A percentile compares a stretch with the other conserved stretches of the same genome.
Conservation (phyloP, 2,329 filamentous ascomycete species). For the Orbilia javanica region DNA sequence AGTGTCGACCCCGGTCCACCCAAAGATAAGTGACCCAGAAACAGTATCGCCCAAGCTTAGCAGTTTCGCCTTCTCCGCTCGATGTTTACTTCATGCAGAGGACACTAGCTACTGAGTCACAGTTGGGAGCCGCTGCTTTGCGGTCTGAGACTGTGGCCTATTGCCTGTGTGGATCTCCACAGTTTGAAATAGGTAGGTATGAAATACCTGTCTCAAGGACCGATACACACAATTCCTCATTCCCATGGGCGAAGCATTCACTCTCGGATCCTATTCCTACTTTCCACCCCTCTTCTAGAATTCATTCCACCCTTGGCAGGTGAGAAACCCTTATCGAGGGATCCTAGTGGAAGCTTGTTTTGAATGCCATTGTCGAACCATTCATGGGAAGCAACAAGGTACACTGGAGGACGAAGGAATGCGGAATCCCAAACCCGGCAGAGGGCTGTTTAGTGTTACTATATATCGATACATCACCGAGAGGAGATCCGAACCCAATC, state of each 20-base stretch:
- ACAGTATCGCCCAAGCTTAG: background rate
- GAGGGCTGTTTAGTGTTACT: background rate
- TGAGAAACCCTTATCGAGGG: background rate
- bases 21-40: constrained; percentile 9
- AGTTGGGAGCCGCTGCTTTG: background rate
- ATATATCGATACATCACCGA: background rate
- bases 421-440: background rate
- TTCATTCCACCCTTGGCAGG: constrained; percentile 10
- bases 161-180: background rate
- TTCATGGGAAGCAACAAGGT: background rate
- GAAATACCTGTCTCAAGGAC: background rate
- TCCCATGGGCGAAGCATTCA: constrained; percentile 9
- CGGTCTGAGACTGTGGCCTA: background rate
- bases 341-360: constrained; percentile 10
- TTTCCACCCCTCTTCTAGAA: background rate
- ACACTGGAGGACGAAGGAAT: constrained; percentile 12
- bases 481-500: background rate
- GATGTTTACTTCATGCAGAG: background rate
- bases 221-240: constrained; percentile 18
- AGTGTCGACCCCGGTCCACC: background rate
- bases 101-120: background rate
- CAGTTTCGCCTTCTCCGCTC: constrained; percentile 12
- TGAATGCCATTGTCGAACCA: background rate
- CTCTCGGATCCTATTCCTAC: background rate
- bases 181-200: constrained; percentile 33